phyloP scores from a whole-genome alignment of 768 basidiomycete species.

The Lactarius hatsudake region DNA sequence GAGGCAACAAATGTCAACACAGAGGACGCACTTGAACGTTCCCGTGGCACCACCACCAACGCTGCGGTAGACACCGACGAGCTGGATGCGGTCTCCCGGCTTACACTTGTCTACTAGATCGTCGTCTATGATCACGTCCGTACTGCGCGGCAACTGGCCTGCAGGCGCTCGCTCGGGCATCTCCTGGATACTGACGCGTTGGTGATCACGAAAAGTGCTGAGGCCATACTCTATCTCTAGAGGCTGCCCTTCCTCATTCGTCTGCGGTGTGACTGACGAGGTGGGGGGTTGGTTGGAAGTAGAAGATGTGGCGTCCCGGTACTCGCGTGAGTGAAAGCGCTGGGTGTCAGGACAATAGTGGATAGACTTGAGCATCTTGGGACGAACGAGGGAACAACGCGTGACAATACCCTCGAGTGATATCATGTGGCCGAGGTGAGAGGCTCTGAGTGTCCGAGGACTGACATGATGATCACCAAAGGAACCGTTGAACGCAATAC shows the following conservation, averaged over 20 bases:
- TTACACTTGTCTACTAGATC: constrained; percentile 97
- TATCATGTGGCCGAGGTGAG: constrained; percentile 94
- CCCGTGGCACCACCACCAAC: constrained; percentile 87
- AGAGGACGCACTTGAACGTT: constrained; percentile 79
- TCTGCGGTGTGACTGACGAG: constrained; percentile 82
- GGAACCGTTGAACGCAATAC: constrained; percentile 89
- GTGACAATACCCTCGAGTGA: constrained; percentile 98
- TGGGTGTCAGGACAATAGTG: constrained; percentile 91
- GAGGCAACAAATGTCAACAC: neutral
- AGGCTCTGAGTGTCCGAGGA: constrained; percentile 84
- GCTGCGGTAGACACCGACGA: constrained; percentile 93
- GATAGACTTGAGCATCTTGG: constrained; percentile 96
- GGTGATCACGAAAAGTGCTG: constrained; percentile 92
- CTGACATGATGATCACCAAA: constrained; percentile 99
- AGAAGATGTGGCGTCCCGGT: constrained; percentile 89
- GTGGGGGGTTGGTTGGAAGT: constrained; percentile 85
- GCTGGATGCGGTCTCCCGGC: constrained; percentile 94
- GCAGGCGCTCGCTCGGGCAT: constrained; percentile 99
- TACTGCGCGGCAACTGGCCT: constrained; percentile 93
- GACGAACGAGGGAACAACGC: constrained; percentile 94
- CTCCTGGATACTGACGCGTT: constrained; percentile 97
- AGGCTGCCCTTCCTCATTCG: constrained; percentile 84
- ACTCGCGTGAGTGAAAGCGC: constrained; percentile 82
- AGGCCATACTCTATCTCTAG: constrained; percentile 91
- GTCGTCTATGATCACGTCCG: constrained; percentile 93